phyloP scores from a whole-genome alignment of 192 early-diverging fungal species.

The Mycoemilia scoparia region DNA sequence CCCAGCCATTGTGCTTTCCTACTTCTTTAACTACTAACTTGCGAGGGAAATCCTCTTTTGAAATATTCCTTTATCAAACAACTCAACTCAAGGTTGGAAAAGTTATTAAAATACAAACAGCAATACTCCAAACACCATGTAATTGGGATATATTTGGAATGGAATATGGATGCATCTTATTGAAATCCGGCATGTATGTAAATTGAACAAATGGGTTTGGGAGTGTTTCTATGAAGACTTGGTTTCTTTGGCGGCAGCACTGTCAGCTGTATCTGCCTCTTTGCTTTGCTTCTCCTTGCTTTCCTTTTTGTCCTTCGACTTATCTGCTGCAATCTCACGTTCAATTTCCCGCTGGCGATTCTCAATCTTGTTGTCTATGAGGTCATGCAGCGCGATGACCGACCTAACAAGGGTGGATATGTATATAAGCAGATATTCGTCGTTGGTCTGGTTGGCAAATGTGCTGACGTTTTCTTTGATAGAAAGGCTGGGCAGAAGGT shows the following conservation, averaged over 20 bases:
- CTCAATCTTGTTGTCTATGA: slow-evolving; percentile 96
- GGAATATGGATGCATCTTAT: neutral
- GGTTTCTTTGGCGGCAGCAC: neutral
- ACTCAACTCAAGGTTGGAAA: too few relatives aligned
- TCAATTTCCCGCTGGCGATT: slow-evolving; percentile 27
- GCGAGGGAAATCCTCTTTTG: too few relatives aligned
- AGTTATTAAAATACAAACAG: slow-evolving; percentile 3
- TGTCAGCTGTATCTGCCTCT: slow-evolving; percentile 1
- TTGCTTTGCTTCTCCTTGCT: slow-evolving; percentile 8
- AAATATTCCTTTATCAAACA: too few relatives aligned
- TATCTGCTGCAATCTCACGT: slow-evolving; percentile 11
- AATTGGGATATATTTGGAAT: neutral
- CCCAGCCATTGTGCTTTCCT: too few relatives aligned
- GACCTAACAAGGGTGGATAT: slow-evolving; percentile 78
- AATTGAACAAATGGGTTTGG: slow-evolving; percentile 1
- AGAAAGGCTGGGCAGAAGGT: slow-evolving; percentile 82
- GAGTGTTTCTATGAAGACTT: slow-evolving; percentile 1
- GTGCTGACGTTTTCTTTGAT: slow-evolving; percentile 57
- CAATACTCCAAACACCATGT: slow-evolving; percentile 1
- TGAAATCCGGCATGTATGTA: neutral
- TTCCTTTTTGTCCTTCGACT: slow-evolving; percentile 15
- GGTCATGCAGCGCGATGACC: slow-evolving; percentile 88
- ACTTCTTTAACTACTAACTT: too few relatives aligned
- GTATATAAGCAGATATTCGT: slow-evolving; percentile 89
- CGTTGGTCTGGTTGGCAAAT: slow-evolving; percentile 88